These are phyloP conservation scores for Tephrocybe rancida DNA, from an alignment of 768 basidiomycete genomes.

Conservation along the genomic window DNA sequence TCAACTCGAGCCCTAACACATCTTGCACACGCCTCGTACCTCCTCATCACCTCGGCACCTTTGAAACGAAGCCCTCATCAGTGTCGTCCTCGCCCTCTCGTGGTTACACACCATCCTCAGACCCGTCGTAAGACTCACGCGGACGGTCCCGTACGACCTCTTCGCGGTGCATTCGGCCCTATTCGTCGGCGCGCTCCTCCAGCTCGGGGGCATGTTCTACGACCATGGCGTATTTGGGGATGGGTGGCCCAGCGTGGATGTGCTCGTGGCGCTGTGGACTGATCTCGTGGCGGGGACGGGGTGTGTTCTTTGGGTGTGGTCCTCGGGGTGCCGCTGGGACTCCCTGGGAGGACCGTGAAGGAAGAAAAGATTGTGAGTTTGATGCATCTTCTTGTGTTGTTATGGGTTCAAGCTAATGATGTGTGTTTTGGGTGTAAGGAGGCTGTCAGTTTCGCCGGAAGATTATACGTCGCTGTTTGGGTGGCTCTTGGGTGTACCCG, in stretches of 20 bases:
- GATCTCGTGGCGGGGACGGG: conserved; percentile 48
- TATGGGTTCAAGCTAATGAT: no score
- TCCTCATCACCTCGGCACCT: conserved; percentile 36
- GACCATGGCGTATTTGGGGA: conserved; percentile 45
- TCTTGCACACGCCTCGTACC: conserved; percentile 62
- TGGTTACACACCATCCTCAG: conserved; percentile 73
- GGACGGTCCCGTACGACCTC: conserved; percentile 66
- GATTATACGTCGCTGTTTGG: no score
- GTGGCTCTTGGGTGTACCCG: no score
- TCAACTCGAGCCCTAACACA: conserved; percentile 59
- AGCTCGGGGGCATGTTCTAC: conserved; percentile 42
- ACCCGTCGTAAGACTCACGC: conserved; percentile 53
- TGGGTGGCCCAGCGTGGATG: conserved; percentile 38
- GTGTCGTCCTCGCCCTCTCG: conserved; percentile 50
- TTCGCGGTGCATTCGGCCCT: conserved; percentile 58
- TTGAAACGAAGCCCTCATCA: conserved; percentile 16
- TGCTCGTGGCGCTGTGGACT: conserved; percentile 28
- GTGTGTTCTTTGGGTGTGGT: conserved; percentile 53
- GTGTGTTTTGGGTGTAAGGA: no score
- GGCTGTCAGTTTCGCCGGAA: no score
- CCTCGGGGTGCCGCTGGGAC: no score
- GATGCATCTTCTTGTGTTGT: no score
- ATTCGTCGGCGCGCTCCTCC: conserved; percentile 45
- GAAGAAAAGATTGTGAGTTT: no score
- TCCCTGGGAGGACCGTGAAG: no score